Percentiles rank a stretch among this genome's conserved stretches.
These are phyloP conservation scores for Rhizoclosmatium globosum DNA, from an alignment of 192 early-diverging fungal species.

Conservation along the genomic window DNA sequence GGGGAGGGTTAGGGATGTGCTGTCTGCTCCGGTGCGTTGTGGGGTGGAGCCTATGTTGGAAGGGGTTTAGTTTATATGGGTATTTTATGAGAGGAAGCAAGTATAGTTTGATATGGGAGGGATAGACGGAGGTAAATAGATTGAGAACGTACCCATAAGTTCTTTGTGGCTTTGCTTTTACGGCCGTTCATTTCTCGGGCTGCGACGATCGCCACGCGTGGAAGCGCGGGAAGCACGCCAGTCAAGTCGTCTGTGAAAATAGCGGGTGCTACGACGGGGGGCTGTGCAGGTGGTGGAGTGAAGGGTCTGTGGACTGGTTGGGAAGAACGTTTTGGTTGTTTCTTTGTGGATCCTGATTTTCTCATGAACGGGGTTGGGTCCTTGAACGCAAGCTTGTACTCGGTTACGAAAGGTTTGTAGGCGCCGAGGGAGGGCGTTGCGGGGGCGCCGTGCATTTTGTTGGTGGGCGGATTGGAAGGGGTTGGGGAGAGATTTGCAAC, in stretches of 20 bases:
- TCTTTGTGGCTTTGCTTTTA: conserved; percentile 12
- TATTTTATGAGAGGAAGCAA: neutral
- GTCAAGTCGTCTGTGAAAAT: neutral
- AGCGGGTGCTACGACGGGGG: neutral
- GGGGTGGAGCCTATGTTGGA: conserved; percentile 25
- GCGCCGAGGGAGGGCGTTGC: conserved; percentile 73
- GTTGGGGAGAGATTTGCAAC: no score
- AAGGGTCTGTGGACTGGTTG: neutral
- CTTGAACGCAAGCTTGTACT: conserved; percentile 47
- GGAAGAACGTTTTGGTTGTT: neutral
- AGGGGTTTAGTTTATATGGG: neutral
- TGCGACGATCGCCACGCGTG: conserved; percentile 9
- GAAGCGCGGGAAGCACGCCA: conserved; percentile 11
- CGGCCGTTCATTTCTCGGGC: neutral
- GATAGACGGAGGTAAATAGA: no score
- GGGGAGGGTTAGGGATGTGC: conserved; percentile 37
- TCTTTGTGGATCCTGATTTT: conserved; percentile 8
- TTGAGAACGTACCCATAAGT: conserved; percentile 12
- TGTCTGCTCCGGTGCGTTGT: neutral
- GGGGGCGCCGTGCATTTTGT: conserved; percentile 61
- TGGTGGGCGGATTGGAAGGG: no score
- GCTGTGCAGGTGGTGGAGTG: neutral
- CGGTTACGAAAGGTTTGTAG: conserved; percentile 51
- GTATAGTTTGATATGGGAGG: no score
- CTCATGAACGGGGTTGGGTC: conserved; percentile 35